Evolutionary conservation across 2,329 filamentous ascomycete species (phyloP).

Genomic region (Nannizziopsis arthrosporioides): DNA sequence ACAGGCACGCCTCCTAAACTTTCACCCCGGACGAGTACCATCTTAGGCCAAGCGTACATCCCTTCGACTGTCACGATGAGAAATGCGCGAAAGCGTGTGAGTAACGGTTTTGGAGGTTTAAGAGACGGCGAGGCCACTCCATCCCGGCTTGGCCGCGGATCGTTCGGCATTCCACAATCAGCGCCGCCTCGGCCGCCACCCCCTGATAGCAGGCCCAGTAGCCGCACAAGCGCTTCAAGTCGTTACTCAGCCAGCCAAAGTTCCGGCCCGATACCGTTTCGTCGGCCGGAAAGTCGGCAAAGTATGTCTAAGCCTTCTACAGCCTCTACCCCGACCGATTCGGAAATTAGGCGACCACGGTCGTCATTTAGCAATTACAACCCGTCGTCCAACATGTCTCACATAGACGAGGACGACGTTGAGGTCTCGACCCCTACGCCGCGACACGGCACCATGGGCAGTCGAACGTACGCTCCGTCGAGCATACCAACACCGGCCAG

Average conservation of each 20-base stretch:
- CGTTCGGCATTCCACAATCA: constrained; percentile 33
- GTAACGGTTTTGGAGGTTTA: constrained; percentile 33
- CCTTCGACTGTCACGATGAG: constrained; percentile 48
- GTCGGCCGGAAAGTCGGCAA: constrained; percentile 54
- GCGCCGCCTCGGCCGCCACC: constrained; percentile 21
- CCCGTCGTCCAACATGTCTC: constrained; percentile 47
- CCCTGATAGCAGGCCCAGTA: constrained; percentile 55
- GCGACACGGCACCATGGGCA: constrained; percentile 31
- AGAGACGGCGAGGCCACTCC: constrained; percentile 28
- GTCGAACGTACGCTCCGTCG: constrained; percentile 26
- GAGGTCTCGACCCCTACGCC: constrained; percentile 35
- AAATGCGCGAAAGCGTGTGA: constrained; percentile 31
- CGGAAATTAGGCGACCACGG: constrained; percentile 49
- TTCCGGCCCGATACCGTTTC: constrained; percentile 21
- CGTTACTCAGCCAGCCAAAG: constrained; percentile 32
- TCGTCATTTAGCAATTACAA: constrained; percentile 58
- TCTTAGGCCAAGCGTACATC: constrained; percentile 38
- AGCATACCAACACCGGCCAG: constrained; percentile 40
- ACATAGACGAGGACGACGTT: constrained; percentile 45
- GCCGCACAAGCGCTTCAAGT: constrained; percentile 52
- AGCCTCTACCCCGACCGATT: constrained; percentile 38
- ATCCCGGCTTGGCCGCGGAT: constrained; percentile 33
- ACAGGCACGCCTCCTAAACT: constrained; percentile 63
- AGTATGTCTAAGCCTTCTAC: constrained; percentile 55
- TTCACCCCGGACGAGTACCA: constrained; percentile 56